Conservation (phyloP, 352 stramenopile species). For the Plasmopara viticola region DNA sequence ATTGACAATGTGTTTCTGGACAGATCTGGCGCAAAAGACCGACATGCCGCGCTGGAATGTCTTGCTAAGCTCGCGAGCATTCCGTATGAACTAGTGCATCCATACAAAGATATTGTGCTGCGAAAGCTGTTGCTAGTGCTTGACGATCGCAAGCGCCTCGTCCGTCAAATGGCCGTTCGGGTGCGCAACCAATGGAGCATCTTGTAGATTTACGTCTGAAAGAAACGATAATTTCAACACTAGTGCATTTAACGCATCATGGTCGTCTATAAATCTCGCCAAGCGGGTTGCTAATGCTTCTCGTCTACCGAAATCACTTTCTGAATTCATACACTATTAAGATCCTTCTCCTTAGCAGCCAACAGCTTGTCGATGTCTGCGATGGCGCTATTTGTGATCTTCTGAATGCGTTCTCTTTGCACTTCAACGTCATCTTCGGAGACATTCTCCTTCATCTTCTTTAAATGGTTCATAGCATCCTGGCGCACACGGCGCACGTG, state of each 20-base stretch:
- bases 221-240: neutral
- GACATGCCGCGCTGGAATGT: slow-evolving; percentile 69
- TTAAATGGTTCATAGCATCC: slow-evolving; percentile 75
- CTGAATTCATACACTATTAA: slow-evolving; percentile 44
- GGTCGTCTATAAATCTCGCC: slow-evolving; percentile 19
- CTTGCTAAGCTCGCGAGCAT: slow-evolving; percentile 70
- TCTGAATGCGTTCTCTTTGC: slow-evolving; percentile 75
- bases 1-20: slow-evolving; percentile 3
- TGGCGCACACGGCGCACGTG: slow-evolving; percentile 80
- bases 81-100: slow-evolving; percentile 83
- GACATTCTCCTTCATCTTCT: slow-evolving; percentile 77
- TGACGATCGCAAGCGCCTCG: slow-evolving; percentile 83
- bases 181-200: slow-evolving; percentile 89
- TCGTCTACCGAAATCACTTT: neutral
- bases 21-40: slow-evolving; percentile 56
- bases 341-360: slow-evolving; percentile 72
- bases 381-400: slow-evolving; percentile 66
- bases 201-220: slow-evolving; percentile 40
- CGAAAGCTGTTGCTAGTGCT: slow-evolving; percentile 67
- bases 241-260: neutral
- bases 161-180: slow-evolving; percentile 81
- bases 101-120: slow-evolving; percentile 82
- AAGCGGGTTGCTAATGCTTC: slow-evolving; percentile 3
- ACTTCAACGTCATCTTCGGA: slow-evolving; percentile 75
- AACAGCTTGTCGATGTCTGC: slow-evolving; percentile 69